Percentiles rank a stretch among this genome's conserved stretches.
Evolutionary conservation across 2,329 filamentous ascomycete genomes (phyloP).

Genomic region (Alternaria brassicicola): DNA sequence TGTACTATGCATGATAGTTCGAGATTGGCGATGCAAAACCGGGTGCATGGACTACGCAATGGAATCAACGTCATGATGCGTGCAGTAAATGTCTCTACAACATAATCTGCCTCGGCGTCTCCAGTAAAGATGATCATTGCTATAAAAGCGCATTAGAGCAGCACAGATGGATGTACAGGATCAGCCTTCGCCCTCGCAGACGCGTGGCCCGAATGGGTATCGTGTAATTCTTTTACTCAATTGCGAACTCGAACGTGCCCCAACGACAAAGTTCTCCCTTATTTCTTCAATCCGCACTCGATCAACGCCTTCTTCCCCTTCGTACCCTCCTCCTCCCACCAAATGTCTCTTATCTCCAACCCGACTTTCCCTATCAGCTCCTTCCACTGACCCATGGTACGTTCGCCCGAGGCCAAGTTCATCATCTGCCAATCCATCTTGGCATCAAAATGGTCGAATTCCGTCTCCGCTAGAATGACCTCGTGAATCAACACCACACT

Average conservation of each 20-base stretch:
- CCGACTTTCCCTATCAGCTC: conserved; percentile 42
- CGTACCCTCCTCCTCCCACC: conserved; percentile 24
- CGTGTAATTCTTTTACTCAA: background rate
- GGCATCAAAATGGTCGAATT: conserved; percentile 39
- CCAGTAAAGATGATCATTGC: background rate
- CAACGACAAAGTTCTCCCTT: background rate
- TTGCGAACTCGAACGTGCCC: background rate
- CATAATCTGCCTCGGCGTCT: background rate
- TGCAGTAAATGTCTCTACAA: background rate
- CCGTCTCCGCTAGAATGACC: conserved; percentile 46
- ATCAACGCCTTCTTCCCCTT: background rate
- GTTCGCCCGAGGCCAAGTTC: conserved; percentile 47
- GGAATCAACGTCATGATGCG: no score
- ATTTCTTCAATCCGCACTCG: background rate
- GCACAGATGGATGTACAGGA: background rate
- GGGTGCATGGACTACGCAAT: no score
- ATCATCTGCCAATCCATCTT: conserved; percentile 54
- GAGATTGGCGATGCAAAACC: background rate
- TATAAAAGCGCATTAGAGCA: fast-evolving
- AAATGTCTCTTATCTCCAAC: conserved; percentile 46
- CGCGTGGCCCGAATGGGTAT: background rate
- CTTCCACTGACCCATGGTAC: conserved; percentile 51
- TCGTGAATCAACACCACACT: conserved; percentile 55
- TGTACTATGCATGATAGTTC: background rate
- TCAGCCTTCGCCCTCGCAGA: background rate